These are phyloP conservation scores for Colletotrichum costaricense DNA, from an alignment of 2,329 filamentous ascomycete species.

Conservation along the genomic window DNA sequence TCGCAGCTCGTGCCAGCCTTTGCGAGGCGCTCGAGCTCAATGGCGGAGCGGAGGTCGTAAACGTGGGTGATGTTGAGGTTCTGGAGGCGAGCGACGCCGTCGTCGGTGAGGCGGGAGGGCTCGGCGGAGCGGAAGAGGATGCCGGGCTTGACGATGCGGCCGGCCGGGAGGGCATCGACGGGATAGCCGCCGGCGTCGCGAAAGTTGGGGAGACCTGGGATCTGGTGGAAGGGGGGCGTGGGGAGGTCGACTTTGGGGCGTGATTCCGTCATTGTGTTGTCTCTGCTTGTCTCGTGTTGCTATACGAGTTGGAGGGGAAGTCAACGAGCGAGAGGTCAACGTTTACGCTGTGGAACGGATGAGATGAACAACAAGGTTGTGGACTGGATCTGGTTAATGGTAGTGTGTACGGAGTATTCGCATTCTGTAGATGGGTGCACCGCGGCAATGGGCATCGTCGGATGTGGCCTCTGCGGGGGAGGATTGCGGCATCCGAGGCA, in stretches of 20 bases:
- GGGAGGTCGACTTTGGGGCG: neutral
- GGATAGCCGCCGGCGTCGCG: conserved; percentile 74
- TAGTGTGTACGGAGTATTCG: neutral
- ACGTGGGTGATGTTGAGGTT: conserved; percentile 70
- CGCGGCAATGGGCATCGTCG: neutral
- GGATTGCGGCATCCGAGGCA: conserved; percentile 1
- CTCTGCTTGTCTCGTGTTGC: neutral
- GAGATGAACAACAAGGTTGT: neutral
- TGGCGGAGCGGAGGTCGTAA: conserved; percentile 75
- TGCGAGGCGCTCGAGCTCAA: conserved; percentile 63
- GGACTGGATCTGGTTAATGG: neutral
- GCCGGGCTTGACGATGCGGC: conserved; percentile 59
- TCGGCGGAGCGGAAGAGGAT: conserved; percentile 77
- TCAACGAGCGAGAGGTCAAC: neutral
- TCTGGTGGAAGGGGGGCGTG: conserved; percentile 59
- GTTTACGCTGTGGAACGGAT: neutral
- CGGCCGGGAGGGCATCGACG: conserved; percentile 44
- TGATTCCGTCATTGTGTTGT: neutral
- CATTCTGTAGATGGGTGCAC: neutral
- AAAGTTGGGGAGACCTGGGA: conserved; percentile 74
- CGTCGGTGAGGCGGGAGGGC: conserved; percentile 65
- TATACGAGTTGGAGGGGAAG: neutral
- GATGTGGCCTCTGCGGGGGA: neutral
- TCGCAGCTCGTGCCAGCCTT: conserved; percentile 38
- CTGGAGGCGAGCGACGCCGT: conserved; percentile 63